Conservation (phyloP, 768 basidiomycete species). For the Cubamyces sp. region DNA sequence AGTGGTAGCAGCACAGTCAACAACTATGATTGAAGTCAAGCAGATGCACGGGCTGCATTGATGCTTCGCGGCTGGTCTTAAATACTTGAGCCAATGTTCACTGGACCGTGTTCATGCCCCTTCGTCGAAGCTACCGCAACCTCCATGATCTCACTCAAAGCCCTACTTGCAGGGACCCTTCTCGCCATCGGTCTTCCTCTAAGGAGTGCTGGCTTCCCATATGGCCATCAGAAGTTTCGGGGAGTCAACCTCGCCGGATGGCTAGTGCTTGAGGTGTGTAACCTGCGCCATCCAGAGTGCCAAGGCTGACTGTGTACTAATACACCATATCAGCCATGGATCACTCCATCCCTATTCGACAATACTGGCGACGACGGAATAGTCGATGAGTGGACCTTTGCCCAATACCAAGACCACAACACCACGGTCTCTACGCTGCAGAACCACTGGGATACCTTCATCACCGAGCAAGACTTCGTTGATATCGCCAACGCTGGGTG, state of each 20-base stretch:
- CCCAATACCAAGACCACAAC: constrained; percentile 56
- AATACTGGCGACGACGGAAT: constrained; percentile 59
- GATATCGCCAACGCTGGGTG: constrained; percentile 79
- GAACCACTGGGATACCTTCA: constrained; percentile 75
- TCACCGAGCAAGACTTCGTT: constrained; percentile 81
- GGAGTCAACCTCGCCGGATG: constrained; percentile 84
- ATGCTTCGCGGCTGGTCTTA: too few species aligned
- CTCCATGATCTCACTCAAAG: constrained; percentile 26
- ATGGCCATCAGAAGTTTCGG: constrained; percentile 73
- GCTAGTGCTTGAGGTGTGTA: constrained; percentile 55
- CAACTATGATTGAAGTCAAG: too few species aligned
- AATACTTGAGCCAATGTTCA: too few species aligned
- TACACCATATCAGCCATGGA: constrained; percentile 60
- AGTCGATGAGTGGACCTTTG: constrained; percentile 82
- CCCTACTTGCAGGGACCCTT: constrained; percentile 17
- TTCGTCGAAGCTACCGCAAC: not conserved
- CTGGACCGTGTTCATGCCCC: not conserved
- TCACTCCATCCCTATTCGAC: constrained; percentile 77
- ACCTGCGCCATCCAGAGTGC: too few species aligned
- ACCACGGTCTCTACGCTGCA: constrained; percentile 55
- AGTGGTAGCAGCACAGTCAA: too few species aligned
- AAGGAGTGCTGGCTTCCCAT: constrained; percentile 56
- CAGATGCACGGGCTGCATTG: too few species aligned
- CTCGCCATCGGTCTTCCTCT: constrained; percentile 35
- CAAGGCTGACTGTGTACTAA: too few species aligned